Base-by-base conservation (phyloP, 2,329 filamentous ascomycete genomes). In the Hymenoscyphus salicellus region DNA sequence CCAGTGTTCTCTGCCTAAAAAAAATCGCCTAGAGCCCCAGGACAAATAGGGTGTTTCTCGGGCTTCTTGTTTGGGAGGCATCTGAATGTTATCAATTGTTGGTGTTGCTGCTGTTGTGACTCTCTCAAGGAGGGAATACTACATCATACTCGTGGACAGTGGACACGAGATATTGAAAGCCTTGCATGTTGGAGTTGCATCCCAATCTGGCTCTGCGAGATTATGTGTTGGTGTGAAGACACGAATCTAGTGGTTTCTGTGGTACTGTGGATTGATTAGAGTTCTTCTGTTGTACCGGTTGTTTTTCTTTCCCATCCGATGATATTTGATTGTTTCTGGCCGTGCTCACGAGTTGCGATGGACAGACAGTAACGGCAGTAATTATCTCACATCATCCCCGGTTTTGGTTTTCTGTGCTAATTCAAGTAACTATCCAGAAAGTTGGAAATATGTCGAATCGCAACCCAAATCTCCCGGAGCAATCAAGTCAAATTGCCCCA, bases 261-360 rank as follows among this genome's bases (percentile, higher is more conserved):
- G 20, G 20, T 26, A 52, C 46, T 11, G 20, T 52, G 17, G 14
- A 30, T 56, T 30, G 8, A 32, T 56, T 56, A 33, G 4, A 56
- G 14, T 56, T 32, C 28, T 56, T 56, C 55, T 56, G 55, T 56
- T 56, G 55, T 33, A 56, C 55, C 28, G 55, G 16, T 8, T 56
- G 14, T 30, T 5, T 52, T 52, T 52, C 11, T 52, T 56, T 56
- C 6, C 55, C 23, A 49, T 49, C 43, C n/a, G 6, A 33, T 3
- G 43, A 7, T 26, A 23, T 49, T 14, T 8, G 7, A 17, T 46
- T 20, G 41, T 38, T 11, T 17, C 36, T 17, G 16, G 1, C 36
- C 14, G 36, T 38, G 36, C 36, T 38, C 36, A 11, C 36, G 36
- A 38, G 36, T 38, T 30, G 28, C 6, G 28, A 30, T 30, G 28